Evolutionary conservation across 176 grass and related monocot genomes (phyloP).

Genomic region (Pharus latifolius): DNA sequence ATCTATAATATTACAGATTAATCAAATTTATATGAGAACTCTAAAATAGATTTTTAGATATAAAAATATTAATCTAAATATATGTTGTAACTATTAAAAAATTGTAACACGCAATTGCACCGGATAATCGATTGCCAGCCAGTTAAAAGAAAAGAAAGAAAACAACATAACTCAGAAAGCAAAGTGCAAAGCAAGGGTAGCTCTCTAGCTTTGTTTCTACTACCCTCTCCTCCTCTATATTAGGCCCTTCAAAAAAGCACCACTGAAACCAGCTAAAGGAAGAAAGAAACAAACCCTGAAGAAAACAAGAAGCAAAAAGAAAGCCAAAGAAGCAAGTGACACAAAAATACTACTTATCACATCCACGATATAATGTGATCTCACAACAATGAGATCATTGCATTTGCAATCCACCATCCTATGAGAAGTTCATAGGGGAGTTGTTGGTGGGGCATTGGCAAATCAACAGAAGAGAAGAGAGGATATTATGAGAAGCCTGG

Average conservation of each 20-base stretch:
- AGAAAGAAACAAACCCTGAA: not conserved
- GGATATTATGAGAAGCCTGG: constrained; percentile 12
- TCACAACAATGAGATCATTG: not conserved
- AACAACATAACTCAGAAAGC: constrained; percentile 16
- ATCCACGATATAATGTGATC: constrained; percentile 12
- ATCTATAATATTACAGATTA: too few species aligned
- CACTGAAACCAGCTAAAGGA: constrained; percentile 18
- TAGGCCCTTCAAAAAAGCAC: constrained; percentile 20
- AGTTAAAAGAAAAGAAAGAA: not conserved
- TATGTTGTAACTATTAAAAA: too few species aligned
- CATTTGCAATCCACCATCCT: constrained; percentile 1
- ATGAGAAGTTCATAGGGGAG: constrained; percentile 15
- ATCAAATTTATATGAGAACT: too few species aligned
- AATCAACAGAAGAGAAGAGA: not conserved
- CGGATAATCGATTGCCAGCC: too few species aligned
- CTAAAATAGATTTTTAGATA: too few species aligned
- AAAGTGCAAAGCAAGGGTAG: constrained; percentile 19
- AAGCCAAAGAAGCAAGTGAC: too few species aligned
- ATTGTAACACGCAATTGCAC: too few species aligned
- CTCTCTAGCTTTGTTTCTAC: constrained; percentile 18
- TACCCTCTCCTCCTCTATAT: not conserved
- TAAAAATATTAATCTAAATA: too few species aligned
- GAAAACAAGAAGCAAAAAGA: not conserved
- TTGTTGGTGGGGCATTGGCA: not conserved
- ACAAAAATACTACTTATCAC: constrained; percentile 9